Evolutionary conservation across 106 monocot genomes (phyloP).

Genomic region (Dactylorhiza incarnata): DNA sequence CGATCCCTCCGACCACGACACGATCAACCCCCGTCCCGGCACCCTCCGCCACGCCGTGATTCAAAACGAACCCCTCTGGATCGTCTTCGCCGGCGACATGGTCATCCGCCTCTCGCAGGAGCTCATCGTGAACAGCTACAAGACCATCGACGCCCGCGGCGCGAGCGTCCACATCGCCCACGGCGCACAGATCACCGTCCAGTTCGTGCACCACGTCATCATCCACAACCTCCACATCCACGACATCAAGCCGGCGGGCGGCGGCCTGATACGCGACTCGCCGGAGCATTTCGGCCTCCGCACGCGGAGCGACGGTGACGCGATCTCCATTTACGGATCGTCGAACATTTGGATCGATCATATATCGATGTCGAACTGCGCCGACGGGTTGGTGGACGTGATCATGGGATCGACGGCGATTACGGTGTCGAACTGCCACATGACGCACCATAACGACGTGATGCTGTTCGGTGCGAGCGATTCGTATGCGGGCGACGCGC

Average conservation of each 20-base stretch:
- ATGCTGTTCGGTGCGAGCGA: slow-evolving; percentile 53
- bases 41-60: slow-evolving; percentile 49
- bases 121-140: slow-evolving; percentile 42
- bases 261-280: slow-evolving; percentile 39
- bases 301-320: slow-evolving; percentile 53
- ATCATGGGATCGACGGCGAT: neutral
- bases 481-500: slow-evolving; percentile 8
- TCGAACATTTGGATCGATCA: slow-evolving; percentile 1
- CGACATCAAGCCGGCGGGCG: slow-evolving; percentile 51
- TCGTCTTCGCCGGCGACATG: slow-evolving; percentile 42
- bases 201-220: slow-evolving; percentile 59
- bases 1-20: slow-evolving; percentile 32
- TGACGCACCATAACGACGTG: slow-evolving; percentile 18
- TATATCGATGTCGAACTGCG: slow-evolving; percentile 4
- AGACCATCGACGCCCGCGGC: slow-evolving; percentile 25
- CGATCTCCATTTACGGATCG: neutral
- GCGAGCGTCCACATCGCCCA: slow-evolving; percentile 37
- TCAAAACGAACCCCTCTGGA: slow-evolving; percentile 30
- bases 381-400: neutral
- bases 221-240: slow-evolving; percentile 62
- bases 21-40: slow-evolving; percentile 32
- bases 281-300: slow-evolving; percentile 40
- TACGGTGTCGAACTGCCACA: slow-evolving; percentile 11
- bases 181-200: slow-evolving; percentile 55
- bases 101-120: slow-evolving; percentile 40